Evolutionary conservation across 345 rosid genomes (phyloP).

Genomic region (Ailanthus altissimus): DNA sequence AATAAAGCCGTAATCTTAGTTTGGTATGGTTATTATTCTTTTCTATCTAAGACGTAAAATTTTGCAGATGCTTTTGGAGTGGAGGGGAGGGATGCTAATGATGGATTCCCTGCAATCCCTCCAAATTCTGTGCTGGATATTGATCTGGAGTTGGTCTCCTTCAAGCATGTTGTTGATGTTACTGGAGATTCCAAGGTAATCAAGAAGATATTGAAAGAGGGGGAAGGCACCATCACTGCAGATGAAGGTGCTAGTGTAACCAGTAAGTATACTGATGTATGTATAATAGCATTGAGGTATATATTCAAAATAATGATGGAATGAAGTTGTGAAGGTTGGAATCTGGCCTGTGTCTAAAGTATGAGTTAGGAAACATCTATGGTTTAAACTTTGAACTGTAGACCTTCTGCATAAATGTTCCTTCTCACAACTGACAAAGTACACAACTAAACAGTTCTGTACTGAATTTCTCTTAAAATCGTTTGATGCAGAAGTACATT

Average conservation of each 20-base stretch:
- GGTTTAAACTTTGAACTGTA: too few relatives aligned
- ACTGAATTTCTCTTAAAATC: too few relatives aligned
- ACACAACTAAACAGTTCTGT: too few relatives aligned
- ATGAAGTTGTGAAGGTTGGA: too few relatives aligned
- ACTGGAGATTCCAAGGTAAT: constrained; percentile 54
- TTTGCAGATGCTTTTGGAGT: constrained; percentile 56
- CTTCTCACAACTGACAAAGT: too few relatives aligned
- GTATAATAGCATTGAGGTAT: neutral
- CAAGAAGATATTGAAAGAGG: constrained; percentile 61
- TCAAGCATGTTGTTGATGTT: constrained; percentile 58
- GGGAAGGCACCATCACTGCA: constrained; percentile 47
- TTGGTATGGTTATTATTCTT: neutral
- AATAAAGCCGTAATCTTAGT: neutral
- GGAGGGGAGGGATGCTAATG: constrained; percentile 32
- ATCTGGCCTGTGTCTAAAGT: too few relatives aligned
- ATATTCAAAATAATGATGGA: neutral
- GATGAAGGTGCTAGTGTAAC: constrained; percentile 59
- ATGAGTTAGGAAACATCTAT: too few relatives aligned
- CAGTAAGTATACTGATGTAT: constrained; percentile 36
- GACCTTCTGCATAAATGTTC: too few relatives aligned
- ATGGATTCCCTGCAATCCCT: constrained; percentile 33
- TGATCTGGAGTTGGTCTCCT: constrained; percentile 54
- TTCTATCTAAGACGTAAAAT: neutral
- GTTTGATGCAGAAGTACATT: neutral
- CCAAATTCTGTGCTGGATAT: constrained; percentile 44